These are phyloP conservation scores for Ampelomyces quisqualis DNA, from an alignment of 2,329 filamentous ascomycete species.

Conservation along the genomic window DNA sequence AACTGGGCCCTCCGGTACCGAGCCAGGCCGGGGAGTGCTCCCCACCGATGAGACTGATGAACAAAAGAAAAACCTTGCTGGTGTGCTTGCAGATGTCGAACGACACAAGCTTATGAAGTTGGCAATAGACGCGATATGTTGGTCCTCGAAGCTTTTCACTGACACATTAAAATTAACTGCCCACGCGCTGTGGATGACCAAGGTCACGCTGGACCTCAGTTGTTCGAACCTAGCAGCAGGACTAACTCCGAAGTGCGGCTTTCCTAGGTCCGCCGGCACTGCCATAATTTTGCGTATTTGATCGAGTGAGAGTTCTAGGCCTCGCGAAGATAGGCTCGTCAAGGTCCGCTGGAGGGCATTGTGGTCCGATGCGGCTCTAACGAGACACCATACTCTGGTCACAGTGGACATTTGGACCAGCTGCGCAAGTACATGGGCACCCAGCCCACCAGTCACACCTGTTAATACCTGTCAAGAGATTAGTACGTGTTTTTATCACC, in stretches of 20 bases:
- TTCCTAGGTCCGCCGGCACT: slow-evolving; percentile 45
- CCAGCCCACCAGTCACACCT: slow-evolving; percentile 66
- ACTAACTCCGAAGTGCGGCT: slow-evolving; percentile 45
- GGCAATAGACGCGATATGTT: slow-evolving; percentile 48
- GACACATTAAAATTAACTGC: slow-evolving; percentile 59
- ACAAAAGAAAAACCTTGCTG: slow-evolving; percentile 49
- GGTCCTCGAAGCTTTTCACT: slow-evolving; percentile 53
- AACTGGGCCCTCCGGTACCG: slow-evolving; percentile 32
- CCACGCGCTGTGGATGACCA: slow-evolving; percentile 58
- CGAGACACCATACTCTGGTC: slow-evolving; percentile 54
- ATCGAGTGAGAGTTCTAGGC: slow-evolving; percentile 34
- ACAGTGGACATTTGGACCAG: slow-evolving; percentile 33
- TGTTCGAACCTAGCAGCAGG: slow-evolving; percentile 15
- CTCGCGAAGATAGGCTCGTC: slow-evolving; percentile 41
- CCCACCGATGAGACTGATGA: slow-evolving; percentile 50
- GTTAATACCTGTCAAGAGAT: too few species aligned
- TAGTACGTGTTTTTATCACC: too few species aligned
- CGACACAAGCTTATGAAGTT: slow-evolving; percentile 49
- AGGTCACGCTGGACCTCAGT: slow-evolving; percentile 33
- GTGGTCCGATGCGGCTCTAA: slow-evolving; percentile 47
- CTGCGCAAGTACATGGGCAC: slow-evolving; percentile 57
- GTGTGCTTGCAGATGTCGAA: slow-evolving; percentile 30
- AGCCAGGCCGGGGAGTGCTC: slow-evolving; percentile 34
- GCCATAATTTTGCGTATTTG: slow-evolving; percentile 35
- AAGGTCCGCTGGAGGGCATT: slow-evolving; percentile 41